A percentile compares a stretch with the other conserved stretches of the same genome.
These are phyloP conservation scores for Penicillium verhagenii DNA, from an alignment of 495 filamentous ascomycete species.

Conservation along the genomic window DNA sequence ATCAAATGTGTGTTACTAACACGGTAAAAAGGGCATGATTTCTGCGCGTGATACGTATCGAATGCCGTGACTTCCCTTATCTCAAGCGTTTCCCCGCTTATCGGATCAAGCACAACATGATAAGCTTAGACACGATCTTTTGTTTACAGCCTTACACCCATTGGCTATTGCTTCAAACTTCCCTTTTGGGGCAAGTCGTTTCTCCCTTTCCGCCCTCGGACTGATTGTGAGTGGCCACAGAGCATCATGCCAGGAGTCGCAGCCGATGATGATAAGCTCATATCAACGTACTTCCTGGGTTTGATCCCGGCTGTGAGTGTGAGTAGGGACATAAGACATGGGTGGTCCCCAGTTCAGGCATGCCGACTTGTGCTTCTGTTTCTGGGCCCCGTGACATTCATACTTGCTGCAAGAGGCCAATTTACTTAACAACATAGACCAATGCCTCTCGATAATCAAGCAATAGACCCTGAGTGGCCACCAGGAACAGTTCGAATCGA, in stretches of 20 bases:
- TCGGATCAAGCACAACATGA: background rate
- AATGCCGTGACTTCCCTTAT: slow-evolving; percentile 2
- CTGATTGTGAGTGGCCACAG: slow-evolving; percentile 15
- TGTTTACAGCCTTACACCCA: background rate
- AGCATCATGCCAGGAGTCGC: background rate
- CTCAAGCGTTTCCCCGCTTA: slow-evolving; percentile 6
- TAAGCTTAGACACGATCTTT: slow-evolving; percentile 4
- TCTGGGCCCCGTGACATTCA: background rate
- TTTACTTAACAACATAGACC: background rate
- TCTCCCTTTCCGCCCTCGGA: background rate
- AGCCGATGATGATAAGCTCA: slow-evolving; percentile 13
- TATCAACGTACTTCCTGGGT: background rate
- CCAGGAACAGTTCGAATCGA: slow-evolving; percentile 23
- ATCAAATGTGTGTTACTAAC: too few relatives aligned
- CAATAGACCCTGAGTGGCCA: slow-evolving; percentile 19
- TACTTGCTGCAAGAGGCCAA: background rate
- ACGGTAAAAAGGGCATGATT: background rate
- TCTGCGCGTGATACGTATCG: background rate
- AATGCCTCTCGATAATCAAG: slow-evolving; percentile 8
- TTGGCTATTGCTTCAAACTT: slow-evolving; percentile 26
- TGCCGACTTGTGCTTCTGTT: background rate
- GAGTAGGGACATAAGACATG: background rate
- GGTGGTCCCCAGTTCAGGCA: background rate
- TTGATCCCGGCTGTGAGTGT: background rate
- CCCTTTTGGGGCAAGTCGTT: slow-evolving; percentile 13